Evolutionary conservation across 306 rosid genomes (phyloP).

Genomic region (Carpinus fangiana): DNA sequence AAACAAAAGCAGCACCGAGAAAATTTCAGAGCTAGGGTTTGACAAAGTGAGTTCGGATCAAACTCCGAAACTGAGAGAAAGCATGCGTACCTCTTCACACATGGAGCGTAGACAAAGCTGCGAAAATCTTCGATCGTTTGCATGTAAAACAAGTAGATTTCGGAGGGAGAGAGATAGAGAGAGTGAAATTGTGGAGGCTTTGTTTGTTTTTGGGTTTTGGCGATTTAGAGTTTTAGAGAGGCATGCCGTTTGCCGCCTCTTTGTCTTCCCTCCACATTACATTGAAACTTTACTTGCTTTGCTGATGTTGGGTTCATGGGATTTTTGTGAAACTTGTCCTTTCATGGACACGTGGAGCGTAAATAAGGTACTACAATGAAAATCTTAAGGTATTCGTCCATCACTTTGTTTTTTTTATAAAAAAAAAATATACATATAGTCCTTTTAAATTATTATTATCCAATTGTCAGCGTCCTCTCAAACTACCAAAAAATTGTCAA

Average conservation of each 20-base stretch:
- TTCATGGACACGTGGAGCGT: background rate
- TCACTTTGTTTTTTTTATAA: too few species aligned
- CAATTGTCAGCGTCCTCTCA: too few species aligned
- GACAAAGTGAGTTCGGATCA: background rate
- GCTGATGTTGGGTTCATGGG: background rate
- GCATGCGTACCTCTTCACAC: background rate
- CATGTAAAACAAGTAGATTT: background rate
- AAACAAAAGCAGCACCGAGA: slow-evolving; percentile 5
- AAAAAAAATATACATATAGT: too few species aligned
- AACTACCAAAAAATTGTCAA: too few species aligned
- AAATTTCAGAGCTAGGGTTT: slow-evolving; percentile 1
- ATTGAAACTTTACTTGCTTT: slow-evolving; percentile 4
- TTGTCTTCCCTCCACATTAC: background rate
- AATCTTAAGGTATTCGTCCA: background rate
- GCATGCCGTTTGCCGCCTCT: slow-evolving; percentile 8
- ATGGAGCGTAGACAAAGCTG: background rate
- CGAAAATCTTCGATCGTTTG: background rate
- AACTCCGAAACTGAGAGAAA: background rate
- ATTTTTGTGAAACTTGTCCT: slow-evolving; percentile 2
- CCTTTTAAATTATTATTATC: too few species aligned
- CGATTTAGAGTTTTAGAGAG: background rate
- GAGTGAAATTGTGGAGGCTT: background rate
- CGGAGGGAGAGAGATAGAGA: background rate
- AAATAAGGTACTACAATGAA: background rate
- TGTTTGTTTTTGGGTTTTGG: background rate